phyloP scores from a whole-genome alignment of 768 basidiomycete genomes.

The Daedaleopsis sinensis region DNA sequence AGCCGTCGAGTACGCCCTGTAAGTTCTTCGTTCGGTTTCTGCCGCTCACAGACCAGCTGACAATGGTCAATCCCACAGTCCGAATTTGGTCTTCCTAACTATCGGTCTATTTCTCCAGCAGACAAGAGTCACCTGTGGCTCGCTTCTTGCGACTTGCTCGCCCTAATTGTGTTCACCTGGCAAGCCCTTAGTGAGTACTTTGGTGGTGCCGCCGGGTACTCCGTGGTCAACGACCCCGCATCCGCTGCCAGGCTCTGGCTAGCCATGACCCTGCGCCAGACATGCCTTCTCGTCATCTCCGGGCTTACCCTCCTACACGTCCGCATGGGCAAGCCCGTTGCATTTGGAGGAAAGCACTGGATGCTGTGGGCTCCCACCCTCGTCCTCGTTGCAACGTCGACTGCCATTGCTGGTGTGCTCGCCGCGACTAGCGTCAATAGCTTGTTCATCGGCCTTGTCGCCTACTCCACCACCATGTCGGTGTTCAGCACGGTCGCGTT shows the following conservation, averaged over 20 bases:
- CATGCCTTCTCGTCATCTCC: constrained; percentile 64
- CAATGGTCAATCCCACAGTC: constrained; percentile 45
- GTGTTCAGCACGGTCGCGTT: constrained; percentile 56
- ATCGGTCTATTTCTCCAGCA: constrained; percentile 63
- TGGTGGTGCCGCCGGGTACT: constrained; percentile 47
- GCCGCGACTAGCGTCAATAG: constrained; percentile 54
- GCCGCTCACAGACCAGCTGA: constrained; percentile 23
- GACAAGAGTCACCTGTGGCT: constrained; percentile 79
- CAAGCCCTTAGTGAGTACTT: constrained; percentile 57
- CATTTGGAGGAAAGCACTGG: constrained; percentile 73
- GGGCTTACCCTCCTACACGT: constrained; percentile 68
- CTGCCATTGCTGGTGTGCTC: constrained; percentile 59
- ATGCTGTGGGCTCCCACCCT: constrained; percentile 71
- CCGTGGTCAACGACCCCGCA: constrained; percentile 49
- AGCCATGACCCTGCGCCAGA: constrained; percentile 65
- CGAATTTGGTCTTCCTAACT: constrained; percentile 76
- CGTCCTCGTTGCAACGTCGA: constrained; percentile 57
- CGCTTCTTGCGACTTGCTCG: constrained; percentile 64
- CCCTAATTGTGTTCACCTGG: constrained; percentile 68
- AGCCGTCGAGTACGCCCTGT: constrained; percentile 78
- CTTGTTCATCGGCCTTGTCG: constrained; percentile 62
- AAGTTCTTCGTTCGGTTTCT: constrained; percentile 31
- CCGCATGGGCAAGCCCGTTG: constrained; percentile 68
- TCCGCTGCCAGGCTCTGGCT: constrained; percentile 72
- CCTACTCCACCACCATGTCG: constrained; percentile 57